Evolutionary conservation across 2,329 filamentous ascomycete genomes (phyloP).

Genomic region (Metarhizium sp.): DNA sequence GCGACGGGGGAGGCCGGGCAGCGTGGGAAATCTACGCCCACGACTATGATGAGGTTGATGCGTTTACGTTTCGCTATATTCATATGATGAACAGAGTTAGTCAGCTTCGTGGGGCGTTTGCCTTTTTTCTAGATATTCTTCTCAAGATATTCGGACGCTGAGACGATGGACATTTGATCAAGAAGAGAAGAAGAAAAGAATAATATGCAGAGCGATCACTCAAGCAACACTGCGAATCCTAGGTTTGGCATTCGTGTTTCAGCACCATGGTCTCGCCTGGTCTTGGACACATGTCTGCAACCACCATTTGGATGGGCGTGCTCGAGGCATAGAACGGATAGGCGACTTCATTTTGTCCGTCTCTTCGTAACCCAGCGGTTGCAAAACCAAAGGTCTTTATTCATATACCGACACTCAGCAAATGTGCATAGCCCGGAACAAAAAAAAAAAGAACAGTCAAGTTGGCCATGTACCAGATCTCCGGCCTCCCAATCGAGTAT

Average conservation of each 20-base stretch:
- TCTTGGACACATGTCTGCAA: too few relatives aligned
- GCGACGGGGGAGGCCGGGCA: constrained; percentile 29
- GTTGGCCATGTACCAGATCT: background rate
- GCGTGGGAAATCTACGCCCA: constrained; percentile 54
- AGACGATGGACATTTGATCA: background rate
- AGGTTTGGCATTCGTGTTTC: too few relatives aligned
- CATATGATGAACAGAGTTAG: constrained; percentile 35
- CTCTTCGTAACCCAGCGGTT: too few relatives aligned
- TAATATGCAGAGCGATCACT: background rate
- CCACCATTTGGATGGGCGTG: too few relatives aligned
- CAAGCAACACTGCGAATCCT: too few relatives aligned
- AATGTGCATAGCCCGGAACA: too few relatives aligned
- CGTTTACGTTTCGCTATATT: constrained; percentile 45
- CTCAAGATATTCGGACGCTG: background rate
- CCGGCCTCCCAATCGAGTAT: background rate
- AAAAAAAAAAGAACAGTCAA: background rate
- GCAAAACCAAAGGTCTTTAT: too few relatives aligned
- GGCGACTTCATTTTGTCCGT: too few relatives aligned
- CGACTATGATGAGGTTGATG: constrained; percentile 47
- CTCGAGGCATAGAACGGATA: too few relatives aligned
- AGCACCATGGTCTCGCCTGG: too few relatives aligned
- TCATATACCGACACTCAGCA: background rate
- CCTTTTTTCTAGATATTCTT: background rate
- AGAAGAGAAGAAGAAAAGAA: background rate
- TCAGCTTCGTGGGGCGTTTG: background rate